Conservation (phyloP, 1,284 basidiomycete species). For the Ceratobasidium sp. region DNA sequence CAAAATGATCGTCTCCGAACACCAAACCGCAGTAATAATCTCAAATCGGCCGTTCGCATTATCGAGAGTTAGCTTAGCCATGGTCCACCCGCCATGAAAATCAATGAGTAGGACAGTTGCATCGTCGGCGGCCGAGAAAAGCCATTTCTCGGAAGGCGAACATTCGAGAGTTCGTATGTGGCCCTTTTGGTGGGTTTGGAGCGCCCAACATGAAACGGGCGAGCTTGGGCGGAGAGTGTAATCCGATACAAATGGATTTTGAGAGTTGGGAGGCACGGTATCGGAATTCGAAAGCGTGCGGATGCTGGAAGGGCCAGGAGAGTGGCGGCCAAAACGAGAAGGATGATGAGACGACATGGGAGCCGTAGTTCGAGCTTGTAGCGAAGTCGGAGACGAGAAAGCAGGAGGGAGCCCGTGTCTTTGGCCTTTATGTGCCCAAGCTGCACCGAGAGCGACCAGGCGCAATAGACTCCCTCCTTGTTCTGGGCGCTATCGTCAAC, state of each 20-base stretch:
- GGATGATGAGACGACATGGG: no score
- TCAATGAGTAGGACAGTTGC: neutral
- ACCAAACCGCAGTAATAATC: neutral
- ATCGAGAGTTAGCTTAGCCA: neutral
- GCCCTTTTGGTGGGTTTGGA: neutral
- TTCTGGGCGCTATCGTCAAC: slow-evolving; percentile 2
- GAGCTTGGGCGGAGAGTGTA: neutral
- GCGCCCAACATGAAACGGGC: neutral
- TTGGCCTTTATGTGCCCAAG: neutral
- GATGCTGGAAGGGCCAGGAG: no score
- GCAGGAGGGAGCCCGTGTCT: neutral
- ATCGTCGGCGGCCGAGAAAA: neutral
- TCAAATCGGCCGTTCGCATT: neutral
- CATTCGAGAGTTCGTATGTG: neutral
- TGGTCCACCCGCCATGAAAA: neutral
- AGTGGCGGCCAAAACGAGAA: no score
- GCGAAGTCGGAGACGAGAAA: neutral
- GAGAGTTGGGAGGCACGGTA: no score
- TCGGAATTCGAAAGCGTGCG: no score
- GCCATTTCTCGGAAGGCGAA: neutral
- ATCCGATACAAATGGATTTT: no score
- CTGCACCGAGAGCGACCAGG: no score
- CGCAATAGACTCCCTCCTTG: no score
- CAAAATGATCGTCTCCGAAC: neutral
- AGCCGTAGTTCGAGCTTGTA: no score